These are phyloP conservation scores for Aspergillus ochraceoroseus DNA, from an alignment of 2,329 filamentous ascomycete genomes.

Conservation along the genomic window DNA sequence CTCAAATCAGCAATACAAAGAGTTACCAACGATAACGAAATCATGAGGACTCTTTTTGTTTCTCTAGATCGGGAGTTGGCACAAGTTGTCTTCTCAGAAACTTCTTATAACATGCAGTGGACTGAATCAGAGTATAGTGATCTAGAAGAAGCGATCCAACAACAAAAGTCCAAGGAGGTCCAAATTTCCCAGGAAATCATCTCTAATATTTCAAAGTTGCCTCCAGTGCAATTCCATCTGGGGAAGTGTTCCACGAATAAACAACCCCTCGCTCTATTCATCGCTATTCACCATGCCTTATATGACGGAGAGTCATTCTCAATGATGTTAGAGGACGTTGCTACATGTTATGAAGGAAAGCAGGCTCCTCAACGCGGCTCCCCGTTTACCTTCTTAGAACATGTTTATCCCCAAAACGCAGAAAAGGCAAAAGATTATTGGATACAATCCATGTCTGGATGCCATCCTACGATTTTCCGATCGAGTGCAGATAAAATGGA, in stretches of 20 bases:
- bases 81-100: conserved; percentile 31
- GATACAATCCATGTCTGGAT: conserved; percentile 23
- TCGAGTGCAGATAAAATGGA: conserved; percentile 10
- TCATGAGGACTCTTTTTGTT: conserved; percentile 39
- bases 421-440: conserved; percentile 29
- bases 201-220: conserved; percentile 21
- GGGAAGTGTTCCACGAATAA: conserved; percentile 14
- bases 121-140: conserved; percentile 17
- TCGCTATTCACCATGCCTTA: conserved; percentile 38
- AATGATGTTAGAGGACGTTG: conserved; percentile 34
- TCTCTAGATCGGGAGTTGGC: conserved; percentile 34
- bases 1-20: conserved; percentile 29
- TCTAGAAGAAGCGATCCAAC: conserved; percentile 16
- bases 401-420: conserved; percentile 25
- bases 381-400: conserved; percentile 25
- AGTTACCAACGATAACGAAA: conserved; percentile 33
- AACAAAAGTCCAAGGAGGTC: conserved; percentile 10
- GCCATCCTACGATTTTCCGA: conserved; percentile 22
- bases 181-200: conserved; percentile 26
- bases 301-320: conserved; percentile 37
- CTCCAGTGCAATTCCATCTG: conserved; percentile 29
- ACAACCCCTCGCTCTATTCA: conserved; percentile 22
- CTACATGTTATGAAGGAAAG: conserved; percentile 23
- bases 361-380: conserved; percentile 18
- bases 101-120: conserved; percentile 20